A percentile compares a stretch with the other conserved stretches of the same genome.
Conservation (phyloP, 768 basidiomycete species). For the Crepidotus variabilis region DNA sequence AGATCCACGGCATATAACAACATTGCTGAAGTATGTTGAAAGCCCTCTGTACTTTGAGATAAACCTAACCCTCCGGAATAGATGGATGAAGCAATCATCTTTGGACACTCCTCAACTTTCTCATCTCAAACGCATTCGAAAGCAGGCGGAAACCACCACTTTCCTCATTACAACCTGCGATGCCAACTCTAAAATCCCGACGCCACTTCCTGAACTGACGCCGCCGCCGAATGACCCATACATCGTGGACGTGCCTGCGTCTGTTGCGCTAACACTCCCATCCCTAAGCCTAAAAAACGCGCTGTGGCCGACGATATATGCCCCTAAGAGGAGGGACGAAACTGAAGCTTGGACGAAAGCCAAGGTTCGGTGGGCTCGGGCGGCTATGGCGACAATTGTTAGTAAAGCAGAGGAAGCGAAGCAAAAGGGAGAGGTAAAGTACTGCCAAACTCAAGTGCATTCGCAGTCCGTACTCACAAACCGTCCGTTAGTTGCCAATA, state of each 20-base stretch:
- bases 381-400: constrained; percentile 56
- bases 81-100: constrained; percentile 66
- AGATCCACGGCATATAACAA: constrained; percentile 52
- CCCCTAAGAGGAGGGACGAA: constrained; percentile 67
- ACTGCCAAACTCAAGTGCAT: neutral
- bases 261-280: constrained; percentile 61
- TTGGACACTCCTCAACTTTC: constrained; percentile 60
- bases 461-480: neutral
- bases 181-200: neutral
- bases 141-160: constrained; percentile 39
- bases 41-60: neutral
- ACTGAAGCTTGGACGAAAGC: constrained; percentile 62
- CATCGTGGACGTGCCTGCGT: constrained; percentile 55
- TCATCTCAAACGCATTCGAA: constrained; percentile 78
- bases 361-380: constrained; percentile 70
- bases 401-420: constrained; percentile 44
- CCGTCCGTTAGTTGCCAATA: constrained; percentile 58
- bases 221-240: constrained; percentile 51
- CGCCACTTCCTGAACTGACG: constrained; percentile 11
- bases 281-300: constrained; percentile 64
- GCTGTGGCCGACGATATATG: constrained; percentile 85
- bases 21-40: constrained; percentile 55
- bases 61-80: constrained; percentile 21
- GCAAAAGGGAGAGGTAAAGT: constrained; percentile 54
- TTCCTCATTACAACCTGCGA: constrained; percentile 47